Evolutionary conservation across 1,139 yeast genomes (phyloP), one percentile per base, ranked within the genome.

Genomic region (Debaryomyces sp.): DNA sequence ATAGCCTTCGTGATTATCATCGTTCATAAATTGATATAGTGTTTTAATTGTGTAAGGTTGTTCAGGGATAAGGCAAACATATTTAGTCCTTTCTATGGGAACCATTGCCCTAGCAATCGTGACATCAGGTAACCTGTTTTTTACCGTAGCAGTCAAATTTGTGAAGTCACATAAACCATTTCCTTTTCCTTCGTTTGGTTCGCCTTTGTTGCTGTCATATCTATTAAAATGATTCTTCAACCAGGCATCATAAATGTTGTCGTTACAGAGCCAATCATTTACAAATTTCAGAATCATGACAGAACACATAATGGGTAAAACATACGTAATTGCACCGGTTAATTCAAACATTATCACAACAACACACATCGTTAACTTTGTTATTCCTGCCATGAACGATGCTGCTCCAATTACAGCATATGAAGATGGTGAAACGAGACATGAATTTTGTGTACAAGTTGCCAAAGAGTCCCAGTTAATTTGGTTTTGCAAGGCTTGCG

Each of bases 371-470:
- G 81, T 79, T 53, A 81, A 68, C 54, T 81, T 81, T 15, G 86
- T 81, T 24, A 80, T 72, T 2, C 85, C 84, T 0, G 85, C 72
- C 70, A 80, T 72, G 54, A 80, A 80, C 5, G 85, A 71, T 0
- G 84, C 85, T 0, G 85, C 82, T 0, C 85, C 85, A 37, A 82
- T 81, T 12, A 81, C 84, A 0, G 87, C 85, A 57, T 82, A 81
- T 0, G 85, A 78, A 0, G 84, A 80, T 1, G 85, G 85, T 9
- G 84, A 79, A 6, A 81, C 82, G 24, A 75, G 62, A 56, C 80
- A 76, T 38, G 85, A 79, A 50, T 72, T 74, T 38, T 71, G 73
- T 1, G 82, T 77, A 56, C 85, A 81, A 8, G 80, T 77, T 10
- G 76, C 70, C 50, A 77, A 70, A 10, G 71, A 62, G 3, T 71